phyloP scores from a whole-genome alignment of 805 yeast genomes.

The Candida peoriensis region DNA sequence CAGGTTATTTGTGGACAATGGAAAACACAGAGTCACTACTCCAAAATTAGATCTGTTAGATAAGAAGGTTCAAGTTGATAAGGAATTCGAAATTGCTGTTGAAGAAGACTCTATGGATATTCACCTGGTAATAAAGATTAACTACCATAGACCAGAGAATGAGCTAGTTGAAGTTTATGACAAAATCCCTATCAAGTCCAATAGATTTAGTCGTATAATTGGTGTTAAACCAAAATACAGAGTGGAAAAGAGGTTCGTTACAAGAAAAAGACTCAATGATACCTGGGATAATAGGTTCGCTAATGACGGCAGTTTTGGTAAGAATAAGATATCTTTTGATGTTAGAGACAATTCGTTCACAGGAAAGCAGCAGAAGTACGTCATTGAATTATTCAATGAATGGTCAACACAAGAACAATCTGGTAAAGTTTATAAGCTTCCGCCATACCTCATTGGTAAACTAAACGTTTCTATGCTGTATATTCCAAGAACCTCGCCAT shows the following conservation, averaged over 20 bases:
- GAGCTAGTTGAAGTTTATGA: constrained; percentile 58
- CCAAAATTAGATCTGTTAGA: constrained; percentile 34
- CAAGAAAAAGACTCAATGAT: constrained; percentile 46
- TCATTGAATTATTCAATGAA: constrained; percentile 68
- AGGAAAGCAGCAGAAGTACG: constrained; percentile 46
- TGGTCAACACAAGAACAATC: constrained; percentile 53
- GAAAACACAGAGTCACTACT: constrained; percentile 72
- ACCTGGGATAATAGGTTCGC: constrained; percentile 65
- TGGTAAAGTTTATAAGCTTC: constrained; percentile 27
- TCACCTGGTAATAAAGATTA: constrained; percentile 67
- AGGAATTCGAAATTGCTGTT: constrained; percentile 76
- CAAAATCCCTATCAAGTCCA: constrained; percentile 42
- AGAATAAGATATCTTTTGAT: constrained; percentile 62
- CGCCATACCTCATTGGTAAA: constrained; percentile 61
- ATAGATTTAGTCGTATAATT: constrained; percentile 41
- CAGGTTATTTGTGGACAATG: constrained; percentile 59
- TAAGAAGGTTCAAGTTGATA: constrained; percentile 39
- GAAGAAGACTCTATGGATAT: constrained; percentile 52
- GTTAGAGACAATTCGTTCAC: constrained; percentile 51
- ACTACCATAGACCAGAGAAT: constrained; percentile 41
- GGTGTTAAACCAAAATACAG: constrained; percentile 34
- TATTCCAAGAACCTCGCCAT: constrained; percentile 54
- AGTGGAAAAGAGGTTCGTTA: constrained; percentile 40
- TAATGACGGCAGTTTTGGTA: constrained; percentile 83
- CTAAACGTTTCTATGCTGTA: constrained; percentile 64